A percentile compares a stretch with the other conserved stretches of the same genome.
Evolutionary conservation across 768 basidiomycete species (phyloP).

Genomic region (Imleria badia): DNA sequence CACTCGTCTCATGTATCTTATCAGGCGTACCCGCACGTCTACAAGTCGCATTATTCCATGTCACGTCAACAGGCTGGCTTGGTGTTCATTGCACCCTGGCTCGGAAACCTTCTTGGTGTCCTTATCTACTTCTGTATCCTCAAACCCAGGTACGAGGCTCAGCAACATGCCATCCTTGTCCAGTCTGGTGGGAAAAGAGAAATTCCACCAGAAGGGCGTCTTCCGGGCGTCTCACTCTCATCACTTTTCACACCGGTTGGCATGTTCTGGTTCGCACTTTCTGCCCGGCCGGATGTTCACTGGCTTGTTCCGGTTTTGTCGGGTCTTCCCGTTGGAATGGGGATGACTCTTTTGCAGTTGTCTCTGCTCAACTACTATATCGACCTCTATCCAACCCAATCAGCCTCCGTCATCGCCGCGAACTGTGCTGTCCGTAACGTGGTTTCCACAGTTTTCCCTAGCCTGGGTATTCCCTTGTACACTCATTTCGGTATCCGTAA

Average conservation of each 20-base stretch:
- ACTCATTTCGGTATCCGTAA: constrained; percentile 16
- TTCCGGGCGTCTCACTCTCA: constrained; percentile 20
- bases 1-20: background rate
- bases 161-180: constrained; percentile 9
- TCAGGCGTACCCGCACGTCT: constrained; percentile 24
- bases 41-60: constrained; percentile 21
- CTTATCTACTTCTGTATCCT: constrained; percentile 20
- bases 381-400: constrained; percentile 25
- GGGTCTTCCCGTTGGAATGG: constrained; percentile 26
- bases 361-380: constrained; percentile 27
- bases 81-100: constrained; percentile 23
- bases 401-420: constrained; percentile 25
- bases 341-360: constrained; percentile 28
- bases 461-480: constrained; percentile 20
- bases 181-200: constrained; percentile 17
- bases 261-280: constrained; percentile 29
- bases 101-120: constrained; percentile 26
- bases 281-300: constrained; percentile 21
- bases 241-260: constrained; percentile 22
- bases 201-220: constrained; percentile 20
- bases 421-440: constrained; percentile 19
- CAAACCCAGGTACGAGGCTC: constrained; percentile 24
- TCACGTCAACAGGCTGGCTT: constrained; percentile 20
- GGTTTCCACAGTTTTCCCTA: constrained; percentile 17
- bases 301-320: constrained; percentile 24